Percentiles rank a stretch among this genome's conserved stretches.
phyloP scores from a whole-genome alignment of 768 basidiomycete species.

The Hypsizygus marmoreus region DNA sequence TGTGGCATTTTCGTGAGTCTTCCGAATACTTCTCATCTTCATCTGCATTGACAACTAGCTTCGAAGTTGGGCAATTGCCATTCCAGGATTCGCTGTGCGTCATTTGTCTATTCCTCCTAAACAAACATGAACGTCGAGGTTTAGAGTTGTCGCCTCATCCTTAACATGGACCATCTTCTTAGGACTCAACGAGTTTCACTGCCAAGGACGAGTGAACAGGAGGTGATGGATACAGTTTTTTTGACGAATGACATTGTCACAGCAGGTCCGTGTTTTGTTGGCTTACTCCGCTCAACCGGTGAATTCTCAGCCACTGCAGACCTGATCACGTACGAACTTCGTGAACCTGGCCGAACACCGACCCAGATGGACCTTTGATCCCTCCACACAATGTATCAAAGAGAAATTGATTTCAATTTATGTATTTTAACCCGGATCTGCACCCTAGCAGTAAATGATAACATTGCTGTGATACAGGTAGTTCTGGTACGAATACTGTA shows the following conservation, averaged over 20 bases:
- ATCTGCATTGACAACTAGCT: background rate
- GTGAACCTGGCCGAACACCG: background rate
- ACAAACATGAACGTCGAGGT: background rate
- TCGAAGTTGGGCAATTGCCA: slow-evolving; percentile 23
- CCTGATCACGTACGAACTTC: background rate
- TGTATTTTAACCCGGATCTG: too few relatives aligned
- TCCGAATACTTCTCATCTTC: background rate
- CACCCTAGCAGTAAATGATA: too few relatives aligned
- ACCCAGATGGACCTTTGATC: too few relatives aligned
- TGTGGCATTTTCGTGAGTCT: slow-evolving; percentile 21
- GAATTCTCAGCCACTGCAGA: background rate
- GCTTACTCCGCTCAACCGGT: background rate
- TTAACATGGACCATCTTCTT: slow-evolving; percentile 26
- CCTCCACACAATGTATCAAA: too few relatives aligned
- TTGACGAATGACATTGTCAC: slow-evolving; percentile 4
- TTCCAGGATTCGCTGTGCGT: slow-evolving; percentile 24
- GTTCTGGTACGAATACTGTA: background rate
- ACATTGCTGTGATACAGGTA: too few relatives aligned
- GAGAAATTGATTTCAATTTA: too few relatives aligned
- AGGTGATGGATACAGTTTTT: slow-evolving; percentile 9
- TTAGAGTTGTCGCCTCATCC: slow-evolving; percentile 26
- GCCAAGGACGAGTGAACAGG: background rate
- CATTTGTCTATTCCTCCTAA: background rate
- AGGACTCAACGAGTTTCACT: background rate
- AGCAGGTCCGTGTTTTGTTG: slow-evolving; percentile 1